Evolutionary conservation across 1,284 basidiomycete species (phyloP), one percentile per base, ranked within the genome.

Genomic region (Leccinum insigne): DNA sequence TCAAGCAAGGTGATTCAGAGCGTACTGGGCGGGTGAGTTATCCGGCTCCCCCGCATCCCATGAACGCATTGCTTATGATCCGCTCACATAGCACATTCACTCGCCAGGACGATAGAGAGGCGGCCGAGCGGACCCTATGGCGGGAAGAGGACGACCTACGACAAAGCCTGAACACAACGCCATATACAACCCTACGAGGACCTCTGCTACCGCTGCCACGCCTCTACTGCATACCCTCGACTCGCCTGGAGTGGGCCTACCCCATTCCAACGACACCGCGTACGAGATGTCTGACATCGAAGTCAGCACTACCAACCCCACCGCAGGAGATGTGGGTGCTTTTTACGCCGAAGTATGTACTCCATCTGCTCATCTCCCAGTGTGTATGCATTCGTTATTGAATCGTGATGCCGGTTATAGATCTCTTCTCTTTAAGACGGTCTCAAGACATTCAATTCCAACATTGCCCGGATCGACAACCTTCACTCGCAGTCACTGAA

Each of bases 401-500:
- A n/a, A 38, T 13, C 11, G 35, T 38, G 35, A 38, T 38, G 11
- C 35, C 35, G 35, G 35, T 38, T 47, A 18, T 49, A 49, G 47
- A 49, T 49, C n/a, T 49, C 47, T 18, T 49, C 3, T 10, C n/a
- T 49, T 18, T 18, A 49, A 49, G 47, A 49, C 18, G 18, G 47
- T 49, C 47, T 49, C 47, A 49, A 18, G n/a, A 49, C n/a, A 11
- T 49, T 18, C 18, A 11, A 49, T 18, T 49, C 47, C 10, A 49
- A 49, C 18, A 4, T 49, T 18, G 47, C 47, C 10, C 47, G 47
- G 47, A 49, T 49, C 18, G 47, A 49, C 47, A 9, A 49, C 18
- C 47, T 49, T 18, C 47, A 49, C 18, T 49, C 10, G 47, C 86
- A 88, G 66, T 91, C 91, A 47, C 80, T 94, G 54, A 91, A 92